A percentile compares a stretch with the other conserved stretches of the same genome.
Evolutionary conservation across 2,329 filamentous ascomycete genomes (phyloP).

Genomic region (Camillea tinctor): DNA sequence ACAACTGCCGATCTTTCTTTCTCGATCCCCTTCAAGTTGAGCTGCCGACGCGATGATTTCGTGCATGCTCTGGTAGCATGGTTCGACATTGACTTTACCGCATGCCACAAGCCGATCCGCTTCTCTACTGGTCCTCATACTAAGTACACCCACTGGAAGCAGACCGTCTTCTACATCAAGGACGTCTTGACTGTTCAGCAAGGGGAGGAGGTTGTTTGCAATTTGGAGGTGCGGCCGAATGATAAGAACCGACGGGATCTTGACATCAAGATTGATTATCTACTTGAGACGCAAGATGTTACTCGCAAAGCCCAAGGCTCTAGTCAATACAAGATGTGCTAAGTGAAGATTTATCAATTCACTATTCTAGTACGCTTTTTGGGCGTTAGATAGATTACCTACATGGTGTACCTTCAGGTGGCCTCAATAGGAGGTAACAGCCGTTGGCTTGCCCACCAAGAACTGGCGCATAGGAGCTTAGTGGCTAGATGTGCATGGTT

Average conservation of each 20-base stretch:
- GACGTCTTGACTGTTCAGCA: slow-evolving; percentile 90
- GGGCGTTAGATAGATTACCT: neutral
- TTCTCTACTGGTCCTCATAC: slow-evolving; percentile 98
- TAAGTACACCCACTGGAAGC: slow-evolving; percentile 99
- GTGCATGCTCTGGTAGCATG: slow-evolving; percentile 94
- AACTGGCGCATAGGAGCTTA: neutral
- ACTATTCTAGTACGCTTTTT: neutral
- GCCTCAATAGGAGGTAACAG: neutral
- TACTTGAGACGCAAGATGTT: slow-evolving; percentile 72
- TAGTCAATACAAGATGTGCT: slow-evolving; percentile 80
- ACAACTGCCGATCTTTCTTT: slow-evolving; percentile 82
- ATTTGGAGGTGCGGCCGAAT: slow-evolving; percentile 82
- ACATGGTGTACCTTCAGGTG: neutral
- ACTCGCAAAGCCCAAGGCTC: slow-evolving; percentile 66
- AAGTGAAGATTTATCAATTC: slow-evolving; percentile 21
- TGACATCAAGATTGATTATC: slow-evolving; percentile 85
- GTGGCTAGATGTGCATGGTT: slow-evolving; percentile 14
- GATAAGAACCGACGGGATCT: slow-evolving; percentile 92
- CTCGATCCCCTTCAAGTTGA: slow-evolving; percentile 72
- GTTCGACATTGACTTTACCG: slow-evolving; percentile 99
- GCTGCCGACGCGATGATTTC: slow-evolving; percentile 84
- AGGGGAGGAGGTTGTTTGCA: slow-evolving; percentile 74
- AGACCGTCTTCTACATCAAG: slow-evolving; percentile 96
- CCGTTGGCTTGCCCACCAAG: neutral
- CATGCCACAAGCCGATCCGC: slow-evolving; percentile 95